phyloP scores from a whole-genome alignment of 2,329 filamentous ascomycete genomes.

The Basipetospora chlamydospora region DNA sequence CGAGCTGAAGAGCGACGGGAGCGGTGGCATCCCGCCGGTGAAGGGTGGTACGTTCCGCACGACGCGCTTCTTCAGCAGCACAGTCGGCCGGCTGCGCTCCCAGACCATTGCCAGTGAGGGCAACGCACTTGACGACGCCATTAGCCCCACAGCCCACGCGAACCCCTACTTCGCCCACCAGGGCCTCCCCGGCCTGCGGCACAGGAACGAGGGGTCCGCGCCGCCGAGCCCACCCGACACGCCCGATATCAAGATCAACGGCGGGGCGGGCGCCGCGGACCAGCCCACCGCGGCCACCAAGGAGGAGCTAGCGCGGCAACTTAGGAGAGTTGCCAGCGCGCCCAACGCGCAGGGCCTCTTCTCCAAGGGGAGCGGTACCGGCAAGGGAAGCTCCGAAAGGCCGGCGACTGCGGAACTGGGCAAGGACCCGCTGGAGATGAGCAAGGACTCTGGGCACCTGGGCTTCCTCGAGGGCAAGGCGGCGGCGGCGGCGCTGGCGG shows the following conservation, averaged over 20 bases:
- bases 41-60: conserved; percentile 64
- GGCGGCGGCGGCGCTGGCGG: conserved; percentile 12
- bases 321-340: conserved; percentile 87
- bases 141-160: conserved; percentile 84
- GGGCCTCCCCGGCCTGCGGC: conserved; percentile 79
- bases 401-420: conserved; percentile 76
- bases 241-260: conserved; percentile 60
- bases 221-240: conserved; percentile 88
- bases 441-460: conserved; percentile 28
- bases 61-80: conserved; percentile 74
- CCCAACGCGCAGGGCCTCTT: conserved; percentile 95
- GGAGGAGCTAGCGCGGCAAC: conserved; percentile 83
- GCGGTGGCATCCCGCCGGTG: conserved; percentile 25
- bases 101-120: conserved; percentile 88
- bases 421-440: conserved; percentile 56
- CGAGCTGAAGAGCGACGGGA: conserved; percentile 10
- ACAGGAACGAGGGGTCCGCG: conserved; percentile 88
- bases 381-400: conserved; percentile 46
- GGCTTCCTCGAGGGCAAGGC: conserved; percentile 19
- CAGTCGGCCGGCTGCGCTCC: conserved; percentile 75
- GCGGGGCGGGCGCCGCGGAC: conserved; percentile 47
- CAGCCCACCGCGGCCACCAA: conserved; percentile 68
- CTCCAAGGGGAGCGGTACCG: conserved; percentile 36
- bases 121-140: conserved; percentile 71
- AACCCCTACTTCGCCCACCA: conserved; percentile 98